These are phyloP conservation scores for Metarhizium rileyi DNA, from an alignment of 2,329 filamentous ascomycete genomes.

Conservation along the genomic window DNA sequence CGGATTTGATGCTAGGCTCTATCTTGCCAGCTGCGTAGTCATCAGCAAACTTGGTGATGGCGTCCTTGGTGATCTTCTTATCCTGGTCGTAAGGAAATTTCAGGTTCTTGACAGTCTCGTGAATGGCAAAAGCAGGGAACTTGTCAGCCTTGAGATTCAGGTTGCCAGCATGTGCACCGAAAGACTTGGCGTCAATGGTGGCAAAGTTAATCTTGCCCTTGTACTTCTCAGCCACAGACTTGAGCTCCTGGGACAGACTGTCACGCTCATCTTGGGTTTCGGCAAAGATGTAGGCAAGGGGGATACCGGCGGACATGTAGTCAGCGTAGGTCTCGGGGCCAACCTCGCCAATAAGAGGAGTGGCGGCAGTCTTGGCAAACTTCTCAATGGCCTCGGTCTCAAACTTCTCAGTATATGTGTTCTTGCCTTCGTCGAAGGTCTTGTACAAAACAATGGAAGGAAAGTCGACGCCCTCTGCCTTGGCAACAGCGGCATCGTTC, in stretches of 20 bases:
- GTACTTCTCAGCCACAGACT: slow-evolving; percentile 80
- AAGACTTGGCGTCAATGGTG: slow-evolving; percentile 89
- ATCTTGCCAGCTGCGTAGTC: slow-evolving; percentile 81
- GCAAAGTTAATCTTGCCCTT: slow-evolving; percentile 96
- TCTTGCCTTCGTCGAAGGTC: slow-evolving; percentile 94
- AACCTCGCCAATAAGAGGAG: slow-evolving; percentile 88
- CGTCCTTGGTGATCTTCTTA: slow-evolving; percentile 61
- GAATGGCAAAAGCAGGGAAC: slow-evolving; percentile 97
- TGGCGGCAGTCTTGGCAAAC: slow-evolving; percentile 78
- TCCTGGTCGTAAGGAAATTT: slow-evolving; percentile 93
- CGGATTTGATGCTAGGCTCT: slow-evolving; percentile 95
- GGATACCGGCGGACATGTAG: slow-evolving; percentile 89
- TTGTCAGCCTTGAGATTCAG: slow-evolving; percentile 92
- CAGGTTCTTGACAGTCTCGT: slow-evolving; percentile 88
- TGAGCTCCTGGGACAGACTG: slow-evolving; percentile 65
- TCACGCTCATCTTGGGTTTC: slow-evolving; percentile 86
- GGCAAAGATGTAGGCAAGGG: slow-evolving; percentile 95
- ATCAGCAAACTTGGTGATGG: slow-evolving; percentile 74
- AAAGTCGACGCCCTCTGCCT: slow-evolving; percentile 80
- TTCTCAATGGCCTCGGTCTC: slow-evolving; percentile 67
- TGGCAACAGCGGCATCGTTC: slow-evolving; percentile 72
- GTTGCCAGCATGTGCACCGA: slow-evolving; percentile 91
- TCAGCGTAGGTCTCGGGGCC: slow-evolving; percentile 91
- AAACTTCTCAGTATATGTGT: slow-evolving; percentile 68
- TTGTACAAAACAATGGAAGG: slow-evolving; percentile 94